Conservation (phyloP, 2,329 filamentous ascomycete species). For the Sodiomyces alkalinus region DNA sequence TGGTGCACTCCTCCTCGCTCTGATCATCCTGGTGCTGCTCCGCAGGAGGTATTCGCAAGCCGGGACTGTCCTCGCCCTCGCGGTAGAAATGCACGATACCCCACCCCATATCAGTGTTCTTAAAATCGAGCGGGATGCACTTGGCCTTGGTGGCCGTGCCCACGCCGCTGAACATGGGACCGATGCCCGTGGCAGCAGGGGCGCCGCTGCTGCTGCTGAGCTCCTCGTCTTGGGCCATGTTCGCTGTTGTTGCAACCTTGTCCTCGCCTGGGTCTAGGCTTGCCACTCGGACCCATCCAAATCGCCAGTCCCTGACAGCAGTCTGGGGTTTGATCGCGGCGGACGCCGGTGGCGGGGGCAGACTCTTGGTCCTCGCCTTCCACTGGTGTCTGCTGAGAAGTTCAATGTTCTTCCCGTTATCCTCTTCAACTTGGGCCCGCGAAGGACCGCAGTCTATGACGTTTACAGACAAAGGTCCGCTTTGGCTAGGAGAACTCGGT, state of each 20-base stretch:
- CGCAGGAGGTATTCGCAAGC: constrained; percentile 21
- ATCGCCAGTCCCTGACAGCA: constrained; percentile 59
- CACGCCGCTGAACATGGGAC: constrained; percentile 38
- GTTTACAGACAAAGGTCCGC: constrained; percentile 7
- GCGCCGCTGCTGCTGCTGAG: constrained; percentile 15
- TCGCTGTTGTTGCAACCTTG: too few species aligned
- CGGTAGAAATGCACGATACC: constrained; percentile 90
- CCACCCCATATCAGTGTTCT: constrained; percentile 70
- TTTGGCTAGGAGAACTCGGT: neutral
- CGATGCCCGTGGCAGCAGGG: constrained; percentile 33
- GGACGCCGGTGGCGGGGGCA: constrained; percentile 25
- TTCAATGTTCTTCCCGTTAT: constrained; percentile 19
- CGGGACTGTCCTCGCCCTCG: constrained; percentile 60
- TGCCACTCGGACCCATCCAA: constrained; percentile 63
- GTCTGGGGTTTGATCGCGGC: constrained; percentile 30
- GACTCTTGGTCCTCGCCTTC: constrained; percentile 22
- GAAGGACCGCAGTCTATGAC: constrained; percentile 36
- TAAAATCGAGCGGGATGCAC: constrained; percentile 56
- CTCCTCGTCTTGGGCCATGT: too few species aligned
- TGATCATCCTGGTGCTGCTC: constrained; percentile 14
- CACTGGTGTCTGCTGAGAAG: constrained; percentile 24
- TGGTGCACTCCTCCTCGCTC: constrained; percentile 56
- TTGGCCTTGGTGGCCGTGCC: constrained; percentile 72
- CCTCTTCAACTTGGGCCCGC: constrained; percentile 15
- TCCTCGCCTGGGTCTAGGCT: too few species aligned